Percentiles rank a stretch among this genome's conserved stretches.
phyloP scores from a whole-genome alignment of 1,284 basidiomycete species.

The Irpex sp. region DNA sequence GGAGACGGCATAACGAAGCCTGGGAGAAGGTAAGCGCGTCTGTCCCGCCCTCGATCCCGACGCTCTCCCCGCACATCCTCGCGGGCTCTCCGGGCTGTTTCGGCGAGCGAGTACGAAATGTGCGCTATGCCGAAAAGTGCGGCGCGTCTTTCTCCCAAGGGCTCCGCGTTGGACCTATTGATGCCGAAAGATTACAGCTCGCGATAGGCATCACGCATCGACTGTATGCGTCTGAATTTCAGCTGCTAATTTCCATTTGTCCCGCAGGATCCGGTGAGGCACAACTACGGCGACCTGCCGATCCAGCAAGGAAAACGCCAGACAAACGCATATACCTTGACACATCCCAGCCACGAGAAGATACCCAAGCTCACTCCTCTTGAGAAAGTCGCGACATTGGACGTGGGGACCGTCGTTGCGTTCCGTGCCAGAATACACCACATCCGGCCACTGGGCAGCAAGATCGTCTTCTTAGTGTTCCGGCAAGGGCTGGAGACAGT shows the following conservation, averaged over 20 bases:
- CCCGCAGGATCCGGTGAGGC: constrained; percentile 50
- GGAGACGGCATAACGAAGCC: constrained; percentile 46
- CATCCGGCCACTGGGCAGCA: constrained; percentile 53
- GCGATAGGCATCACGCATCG: background rate
- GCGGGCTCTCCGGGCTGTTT: background rate
- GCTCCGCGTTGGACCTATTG: background rate
- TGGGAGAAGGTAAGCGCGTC: constrained; percentile 36
- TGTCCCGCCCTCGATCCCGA: background rate
- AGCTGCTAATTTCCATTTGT: background rate
- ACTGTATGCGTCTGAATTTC: background rate
- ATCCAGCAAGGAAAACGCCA: constrained; percentile 36
- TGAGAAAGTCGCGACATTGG: constrained; percentile 18
- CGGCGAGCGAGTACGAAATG: background rate
- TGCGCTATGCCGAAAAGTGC: background rate
- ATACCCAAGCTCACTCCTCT: constrained; percentile 17
- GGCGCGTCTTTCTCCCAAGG: background rate
- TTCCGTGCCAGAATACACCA: constrained; percentile 66
- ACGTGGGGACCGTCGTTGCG: constrained; percentile 48
- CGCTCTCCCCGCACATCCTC: background rate
- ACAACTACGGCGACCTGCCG: constrained; percentile 63
- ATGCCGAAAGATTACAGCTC: background rate
- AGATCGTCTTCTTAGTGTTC: constrained; percentile 65
- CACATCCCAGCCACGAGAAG: constrained; percentile 19
- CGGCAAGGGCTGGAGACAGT: constrained; percentile 60
- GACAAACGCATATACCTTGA: background rate